Conservation (phyloP, 345 rosid species). For the Zanthoxylum bungeanum region DNA sequence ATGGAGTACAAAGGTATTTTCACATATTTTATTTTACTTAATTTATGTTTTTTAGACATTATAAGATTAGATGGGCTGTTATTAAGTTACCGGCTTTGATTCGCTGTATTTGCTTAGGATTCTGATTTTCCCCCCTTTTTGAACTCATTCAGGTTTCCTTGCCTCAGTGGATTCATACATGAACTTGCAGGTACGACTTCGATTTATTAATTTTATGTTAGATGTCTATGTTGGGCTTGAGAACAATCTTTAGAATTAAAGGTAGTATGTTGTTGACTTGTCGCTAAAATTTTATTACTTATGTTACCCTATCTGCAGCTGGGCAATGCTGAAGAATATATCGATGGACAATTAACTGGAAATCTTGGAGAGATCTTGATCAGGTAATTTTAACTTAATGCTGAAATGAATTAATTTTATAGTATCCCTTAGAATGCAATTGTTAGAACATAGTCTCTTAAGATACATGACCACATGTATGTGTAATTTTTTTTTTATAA, state of each 20-base stretch:
- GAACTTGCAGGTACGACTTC: constrained; percentile 73
- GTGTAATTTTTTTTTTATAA: background rate
- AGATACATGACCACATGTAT: no score
- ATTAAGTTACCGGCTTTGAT: background rate
- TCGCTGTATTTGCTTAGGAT: background rate
- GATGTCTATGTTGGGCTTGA: background rate
- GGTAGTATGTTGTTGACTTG: background rate
- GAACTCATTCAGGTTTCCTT: constrained; percentile 59
- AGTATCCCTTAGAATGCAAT: background rate
- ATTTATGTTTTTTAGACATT: background rate
- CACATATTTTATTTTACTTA: background rate
- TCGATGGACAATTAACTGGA: constrained; percentile 86
- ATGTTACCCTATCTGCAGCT: constrained; percentile 39
- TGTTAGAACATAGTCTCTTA: background rate
- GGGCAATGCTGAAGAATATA: constrained; percentile 83
- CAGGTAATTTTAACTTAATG: constrained; percentile 41
- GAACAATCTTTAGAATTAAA: background rate
- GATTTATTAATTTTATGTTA: no score
- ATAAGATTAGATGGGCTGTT: background rate
- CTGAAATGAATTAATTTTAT: background rate
- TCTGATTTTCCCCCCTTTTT: background rate
- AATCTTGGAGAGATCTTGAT: constrained; percentile 89
- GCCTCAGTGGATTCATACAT: constrained; percentile 96
- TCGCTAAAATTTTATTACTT: background rate
- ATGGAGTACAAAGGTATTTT: constrained; percentile 20